Conservation (phyloP, 257 asterid species). For the Solanum appendiculatum region DNA sequence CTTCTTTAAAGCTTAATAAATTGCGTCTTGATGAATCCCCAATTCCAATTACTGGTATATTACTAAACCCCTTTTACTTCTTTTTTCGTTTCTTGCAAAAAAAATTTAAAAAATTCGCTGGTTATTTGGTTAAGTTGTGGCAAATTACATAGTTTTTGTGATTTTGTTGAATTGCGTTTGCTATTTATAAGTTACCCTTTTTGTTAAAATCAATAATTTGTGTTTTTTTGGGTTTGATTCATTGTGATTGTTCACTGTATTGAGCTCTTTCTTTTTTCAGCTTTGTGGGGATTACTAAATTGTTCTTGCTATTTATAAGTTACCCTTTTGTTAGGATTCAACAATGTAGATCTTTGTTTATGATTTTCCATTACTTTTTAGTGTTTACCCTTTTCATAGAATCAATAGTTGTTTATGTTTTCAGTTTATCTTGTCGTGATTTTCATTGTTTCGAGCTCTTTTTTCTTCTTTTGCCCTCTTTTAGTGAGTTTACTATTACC, state of each 20-base stretch:
- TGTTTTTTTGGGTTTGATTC: not conserved
- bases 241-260: not conserved
- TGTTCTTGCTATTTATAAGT: not conserved
- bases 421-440: not conserved
- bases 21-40: slow-evolving; percentile 91
- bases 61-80: not conserved
- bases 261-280: not conserved
- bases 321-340: not conserved
- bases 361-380: not conserved
- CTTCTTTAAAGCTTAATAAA: slow-evolving; percentile 89
- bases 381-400: not conserved
- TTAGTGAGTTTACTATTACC: not conserved
- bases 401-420: not conserved
- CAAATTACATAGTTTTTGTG: not conserved
- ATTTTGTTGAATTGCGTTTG: not conserved
- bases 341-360: not conserved
- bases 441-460: not conserved
- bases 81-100: not conserved
- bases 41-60: slow-evolving; percentile 67
- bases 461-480: not conserved
- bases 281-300: not conserved
- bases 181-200: not conserved
- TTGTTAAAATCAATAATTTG: not conserved
- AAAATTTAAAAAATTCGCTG: not conserved
- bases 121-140: not conserved